Base-by-base conservation (phyloP, 2,329 filamentous ascomycete genomes). In the Fusarium newnesense region DNA sequence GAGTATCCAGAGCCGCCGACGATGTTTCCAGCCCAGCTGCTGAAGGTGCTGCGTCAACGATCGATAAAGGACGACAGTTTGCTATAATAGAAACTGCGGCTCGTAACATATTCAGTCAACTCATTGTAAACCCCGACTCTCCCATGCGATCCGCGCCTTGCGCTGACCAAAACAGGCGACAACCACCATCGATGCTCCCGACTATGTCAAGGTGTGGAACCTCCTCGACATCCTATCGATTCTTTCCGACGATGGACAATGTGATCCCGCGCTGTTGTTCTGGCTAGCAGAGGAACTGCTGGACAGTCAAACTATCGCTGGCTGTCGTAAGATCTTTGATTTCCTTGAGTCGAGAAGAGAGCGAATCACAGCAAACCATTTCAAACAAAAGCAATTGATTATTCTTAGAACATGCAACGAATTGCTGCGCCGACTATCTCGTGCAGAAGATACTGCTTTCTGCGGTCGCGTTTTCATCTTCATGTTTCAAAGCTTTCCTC, bases 401-500 rank as follows among this genome's bases (percentile, higher is more conserved):
- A 96, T 98, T 74, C 85, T 99, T n/a, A 89, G 96, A 78, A 93
- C 93, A 68, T 99, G 96, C 83, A 99, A 98, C 81, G 96, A 98
- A 83, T 87, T 99, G 21, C 86, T 99, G n/a, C 91, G 96, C 40
- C 90, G 96, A 50, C 87, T 99, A 5, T 98, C 96, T n/a, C 90
- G 96, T 64, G 96, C 96, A 8, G 95, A 98, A 81, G 96, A 99
- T 81, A 97, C 96, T 0, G 95, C 97, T 2, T 99, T 99, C 80
- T 99, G 96, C 79, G 96, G 96, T 21, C 90, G 96, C 43, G 96
- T 99, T 32, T 98, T 98, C 82, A 98, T 99, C 73, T 99, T 98
- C 82, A 90, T 99, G 80, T 99, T 98, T 82, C 96, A 99, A 81
- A 97, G 95, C 81, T 98, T 99, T 78, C 96, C 96, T 3, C 87